Base-by-base conservation (phyloP, 1,284 basidiomycete genomes). In the Trametes polyzona region DNA sequence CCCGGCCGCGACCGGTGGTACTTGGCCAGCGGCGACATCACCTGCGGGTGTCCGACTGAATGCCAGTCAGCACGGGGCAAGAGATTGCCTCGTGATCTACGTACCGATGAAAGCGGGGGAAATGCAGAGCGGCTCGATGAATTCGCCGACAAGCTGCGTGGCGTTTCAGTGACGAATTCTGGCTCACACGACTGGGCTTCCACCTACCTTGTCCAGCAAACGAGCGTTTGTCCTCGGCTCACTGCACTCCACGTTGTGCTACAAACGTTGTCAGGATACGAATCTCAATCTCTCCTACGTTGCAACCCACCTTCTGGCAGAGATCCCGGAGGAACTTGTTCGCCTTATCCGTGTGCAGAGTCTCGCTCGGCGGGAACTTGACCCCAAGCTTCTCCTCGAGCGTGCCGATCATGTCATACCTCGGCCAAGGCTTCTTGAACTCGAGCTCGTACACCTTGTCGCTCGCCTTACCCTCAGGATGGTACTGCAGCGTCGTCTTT, bases 21-120 rank as follows among this genome's bases (percentile, higher is more conserved):
- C 79, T 98, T 98, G 73, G 96, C 97, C 21, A 99, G 86, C 8
- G 96, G 96, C 3, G 95, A 98, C 96, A 99, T 99, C 68, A 99
- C 93, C 80, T 98, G 96, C 40, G 96, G 96, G 76, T 99, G 96
- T 24, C 96, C 97, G 60, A 96, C 93, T 90, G 66, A 3, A 32
- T 11, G 47, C n/a, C 19, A 40, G 41, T 60, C 12, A 51, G 33
- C 44, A 33, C 14, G 42, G 10, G n/a, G 40, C 46, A 7, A 27
- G 17, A 51, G 17, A 58, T 37, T 11, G n/a, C 19, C 10, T 16
- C 12, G 23, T 30, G 4, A 23, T 35, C 46, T 11, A 70, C 79
- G 42, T 63, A 89, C 88, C 89, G 66, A 99, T 99, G 83, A 99
- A 99, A 12, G 94, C 84, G 5, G 96, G 96, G 50, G 93, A 96